phyloP scores from a whole-genome alignment of 2,329 filamentous ascomycete species.

The Aspergillus melleus region DNA sequence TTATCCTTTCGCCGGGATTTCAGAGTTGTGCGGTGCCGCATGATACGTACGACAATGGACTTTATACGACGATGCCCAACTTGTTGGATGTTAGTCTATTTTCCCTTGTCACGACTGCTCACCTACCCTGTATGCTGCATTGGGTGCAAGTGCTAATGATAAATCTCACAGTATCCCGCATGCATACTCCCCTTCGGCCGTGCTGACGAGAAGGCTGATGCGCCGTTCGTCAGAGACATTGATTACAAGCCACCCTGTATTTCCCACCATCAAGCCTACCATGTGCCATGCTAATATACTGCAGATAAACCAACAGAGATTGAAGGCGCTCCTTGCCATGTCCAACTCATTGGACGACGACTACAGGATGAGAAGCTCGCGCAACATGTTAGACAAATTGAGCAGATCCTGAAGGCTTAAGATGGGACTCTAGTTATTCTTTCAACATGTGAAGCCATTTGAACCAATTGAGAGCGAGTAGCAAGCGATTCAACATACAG shows the following conservation, averaged over 20 bases:
- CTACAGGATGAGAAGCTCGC: conserved; percentile 23
- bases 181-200: conserved; percentile 23
- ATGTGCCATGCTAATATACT: too few species aligned
- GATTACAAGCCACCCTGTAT: conserved; percentile 22
- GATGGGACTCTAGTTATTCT: too few species aligned
- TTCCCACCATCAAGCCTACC: background rate
- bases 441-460: too few species aligned
- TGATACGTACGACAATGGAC: conserved; percentile 20
- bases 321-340: conserved; percentile 24
- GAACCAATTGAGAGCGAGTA: too few species aligned
- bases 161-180: conserved; percentile 19
- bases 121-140: too few species aligned
- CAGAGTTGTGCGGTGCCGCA: conserved; percentile 24
- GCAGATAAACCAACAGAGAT: conserved; percentile 20
- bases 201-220: conserved; percentile 17
- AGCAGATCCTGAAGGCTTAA: background rate
- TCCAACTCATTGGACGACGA: conserved; percentile 25
- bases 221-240: conserved; percentile 20
- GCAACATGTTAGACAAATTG: conserved; percentile 7
- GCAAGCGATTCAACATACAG: too few species aligned
- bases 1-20: conserved; percentile 22
- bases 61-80: conserved; percentile 25
- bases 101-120: too few species aligned
- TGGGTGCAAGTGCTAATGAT: background rate
- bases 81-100: conserved; percentile 23